A percentile compares a stretch with the other conserved stretches of the same genome.
Conservation (phyloP, 2,329 filamentous ascomycete species). For the Parastagonospora avenae region DNA sequence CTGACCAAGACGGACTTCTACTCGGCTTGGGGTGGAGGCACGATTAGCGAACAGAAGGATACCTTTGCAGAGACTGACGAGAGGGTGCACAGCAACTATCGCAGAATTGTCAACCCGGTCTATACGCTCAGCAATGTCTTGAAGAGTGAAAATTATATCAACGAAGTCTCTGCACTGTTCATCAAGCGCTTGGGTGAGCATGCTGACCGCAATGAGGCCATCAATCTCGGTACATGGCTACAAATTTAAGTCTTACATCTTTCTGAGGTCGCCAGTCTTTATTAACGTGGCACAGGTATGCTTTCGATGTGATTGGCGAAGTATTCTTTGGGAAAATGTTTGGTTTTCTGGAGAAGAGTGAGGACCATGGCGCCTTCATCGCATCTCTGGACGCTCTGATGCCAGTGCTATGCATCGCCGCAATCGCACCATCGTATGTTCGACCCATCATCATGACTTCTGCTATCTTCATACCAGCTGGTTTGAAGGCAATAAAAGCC, state of each 20-base stretch:
- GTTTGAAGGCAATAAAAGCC: conserved; percentile 24
- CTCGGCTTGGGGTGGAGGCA: conserved; percentile 15
- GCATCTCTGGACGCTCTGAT: conserved; percentile 41
- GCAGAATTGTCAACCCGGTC: conserved; percentile 13
- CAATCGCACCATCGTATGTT: conserved; percentile 11
- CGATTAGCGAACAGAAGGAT: conserved; percentile 12
- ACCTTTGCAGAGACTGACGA: conserved; percentile 17
- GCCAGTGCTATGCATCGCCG: conserved; percentile 24
- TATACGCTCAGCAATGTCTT: conserved; percentile 18
- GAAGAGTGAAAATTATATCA: conserved; percentile 20
- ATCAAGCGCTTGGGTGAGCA: conserved; percentile 18
- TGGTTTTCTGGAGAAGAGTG: conserved; percentile 21
- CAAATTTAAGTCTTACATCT: conserved; percentile 32
- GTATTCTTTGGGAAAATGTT: conserved; percentile 21
- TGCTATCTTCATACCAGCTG: conserved; percentile 17
- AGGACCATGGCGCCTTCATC: conserved; percentile 21
- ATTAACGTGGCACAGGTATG: conserved; percentile 15
- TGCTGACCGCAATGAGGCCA: conserved; percentile 12
- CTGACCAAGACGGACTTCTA: conserved; percentile 27
- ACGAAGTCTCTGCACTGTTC: conserved; percentile 11
- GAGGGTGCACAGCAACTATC: conserved; percentile 13
- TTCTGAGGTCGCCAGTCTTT: neutral
- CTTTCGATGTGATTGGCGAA: conserved; percentile 23
- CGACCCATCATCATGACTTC: conserved; percentile 11
- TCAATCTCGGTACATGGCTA: conserved; percentile 24